Conservation (phyloP, 192 early-diverging fungal genomes). For the Cladochytrium replicatum region DNA sequence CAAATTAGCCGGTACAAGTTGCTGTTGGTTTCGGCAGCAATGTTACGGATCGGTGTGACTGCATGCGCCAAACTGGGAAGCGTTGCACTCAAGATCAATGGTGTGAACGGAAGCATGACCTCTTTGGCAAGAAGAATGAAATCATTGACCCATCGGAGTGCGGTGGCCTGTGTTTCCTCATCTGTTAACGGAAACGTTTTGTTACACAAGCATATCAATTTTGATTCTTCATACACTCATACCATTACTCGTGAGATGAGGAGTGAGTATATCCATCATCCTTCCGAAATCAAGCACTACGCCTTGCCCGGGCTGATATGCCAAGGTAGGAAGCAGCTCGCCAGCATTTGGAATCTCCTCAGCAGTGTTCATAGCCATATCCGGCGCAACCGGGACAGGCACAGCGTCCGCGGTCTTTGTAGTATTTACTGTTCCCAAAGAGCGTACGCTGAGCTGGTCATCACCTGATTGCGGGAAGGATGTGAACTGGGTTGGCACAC, state of each 20-base stretch:
- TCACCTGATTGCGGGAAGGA: background rate
- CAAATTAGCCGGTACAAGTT: constrained; percentile 68
- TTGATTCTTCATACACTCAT: background rate
- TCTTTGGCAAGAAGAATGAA: constrained; percentile 76
- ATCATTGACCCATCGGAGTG: constrained; percentile 84
- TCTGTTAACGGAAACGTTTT: constrained; percentile 17
- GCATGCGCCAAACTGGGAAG: constrained; percentile 80
- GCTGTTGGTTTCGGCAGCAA: constrained; percentile 75
- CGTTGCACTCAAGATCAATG: constrained; percentile 69
- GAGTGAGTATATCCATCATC: constrained; percentile 74
- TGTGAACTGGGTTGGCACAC: background rate
- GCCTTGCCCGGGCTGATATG: constrained; percentile 66
- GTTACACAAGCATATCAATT: background rate
- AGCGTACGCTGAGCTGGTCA: no score
- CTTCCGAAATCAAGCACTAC: constrained; percentile 74
- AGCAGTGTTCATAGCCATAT: constrained; percentile 2
- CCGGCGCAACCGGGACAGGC: constrained; percentile 4
- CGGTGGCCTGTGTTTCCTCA: constrained; percentile 87
- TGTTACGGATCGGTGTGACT: constrained; percentile 47
- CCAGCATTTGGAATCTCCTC: no score
- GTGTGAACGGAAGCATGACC: constrained; percentile 73
- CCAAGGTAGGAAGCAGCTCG: background rate
- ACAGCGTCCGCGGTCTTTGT: constrained; percentile 2
- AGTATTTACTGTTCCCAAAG: constrained; percentile 5
- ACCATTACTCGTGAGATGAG: constrained; percentile 62